phyloP scores from a whole-genome alignment of 139 green algal genomes.

The Micromonas pusilla region DNA sequence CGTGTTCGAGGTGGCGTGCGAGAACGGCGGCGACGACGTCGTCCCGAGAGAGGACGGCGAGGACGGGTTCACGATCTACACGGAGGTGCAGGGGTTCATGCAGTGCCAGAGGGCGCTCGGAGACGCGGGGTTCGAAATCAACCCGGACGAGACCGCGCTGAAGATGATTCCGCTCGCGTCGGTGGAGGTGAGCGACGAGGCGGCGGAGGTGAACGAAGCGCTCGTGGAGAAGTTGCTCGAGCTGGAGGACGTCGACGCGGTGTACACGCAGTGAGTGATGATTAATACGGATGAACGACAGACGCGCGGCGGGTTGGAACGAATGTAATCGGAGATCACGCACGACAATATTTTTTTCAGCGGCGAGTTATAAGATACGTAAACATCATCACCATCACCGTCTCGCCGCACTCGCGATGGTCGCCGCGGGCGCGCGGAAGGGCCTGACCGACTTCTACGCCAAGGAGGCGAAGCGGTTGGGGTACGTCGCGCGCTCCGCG shows the following conservation, averaged over 20 bases:
- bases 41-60: constrained; percentile 27
- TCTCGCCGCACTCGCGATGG: no score
- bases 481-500: not conserved
- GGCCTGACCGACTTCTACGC: not conserved
- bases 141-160: constrained; percentile 48
- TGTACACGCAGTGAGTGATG: constrained; percentile 51
- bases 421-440: not conserved
- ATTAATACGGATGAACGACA: no score
- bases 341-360: no score
- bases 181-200: constrained; percentile 48
- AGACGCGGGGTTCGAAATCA: constrained; percentile 19
- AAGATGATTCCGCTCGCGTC: constrained; percentile 41
- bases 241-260: constrained; percentile 86
- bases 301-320: no score
- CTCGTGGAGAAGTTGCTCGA: constrained; percentile 76
- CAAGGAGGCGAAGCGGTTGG: not conserved
- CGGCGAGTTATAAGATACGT: no score
- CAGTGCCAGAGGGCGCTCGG: constrained; percentile 4
- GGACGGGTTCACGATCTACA: constrained; percentile 32
- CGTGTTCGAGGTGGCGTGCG: constrained; percentile 17
- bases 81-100: constrained; percentile 27
- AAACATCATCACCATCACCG: no score
- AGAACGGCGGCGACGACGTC: constrained; percentile 36
- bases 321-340: no score
- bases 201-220: constrained; percentile 60